phyloP scores from a whole-genome alignment of 2,329 filamentous ascomycete species.

The Penicillium glabrum region DNA sequence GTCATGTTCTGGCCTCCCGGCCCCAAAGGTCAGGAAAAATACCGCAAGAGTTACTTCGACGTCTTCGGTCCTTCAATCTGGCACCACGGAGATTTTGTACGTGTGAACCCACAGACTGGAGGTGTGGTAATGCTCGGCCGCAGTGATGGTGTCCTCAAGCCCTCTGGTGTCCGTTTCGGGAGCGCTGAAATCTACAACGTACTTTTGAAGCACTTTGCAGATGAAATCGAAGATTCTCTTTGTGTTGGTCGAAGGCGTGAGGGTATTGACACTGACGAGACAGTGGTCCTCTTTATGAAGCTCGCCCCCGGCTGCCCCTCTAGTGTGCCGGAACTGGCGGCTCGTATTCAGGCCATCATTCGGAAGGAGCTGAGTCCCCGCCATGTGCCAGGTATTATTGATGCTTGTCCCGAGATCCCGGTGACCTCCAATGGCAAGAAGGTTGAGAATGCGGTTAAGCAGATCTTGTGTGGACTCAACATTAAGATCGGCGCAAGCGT shows the following conservation, averaged over 20 bases:
- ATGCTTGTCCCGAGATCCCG: constrained; percentile 82
- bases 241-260: constrained; percentile 77
- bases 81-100: constrained; percentile 94
- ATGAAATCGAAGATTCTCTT: constrained; percentile 78
- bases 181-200: constrained; percentile 96
- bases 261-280: constrained; percentile 73
- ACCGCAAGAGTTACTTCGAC: constrained; percentile 83
- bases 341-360: constrained; percentile 66
- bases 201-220: constrained; percentile 77
- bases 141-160: constrained; percentile 91
- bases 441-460: constrained; percentile 95
- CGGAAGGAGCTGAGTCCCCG: constrained; percentile 78
- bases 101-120: constrained; percentile 67
- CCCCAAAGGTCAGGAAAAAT: constrained; percentile 68
- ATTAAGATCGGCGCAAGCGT: constrained; percentile 90
- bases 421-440: constrained; percentile 96
- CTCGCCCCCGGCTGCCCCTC: constrained; percentile 50
- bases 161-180: constrained; percentile 86
- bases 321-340: constrained; percentile 60
- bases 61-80: constrained; percentile 69
- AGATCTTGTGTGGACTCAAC: constrained; percentile 84
- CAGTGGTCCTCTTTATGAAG: constrained; percentile 84
- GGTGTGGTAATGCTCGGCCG: constrained; percentile 88
- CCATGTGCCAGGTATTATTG: constrained; percentile 82
- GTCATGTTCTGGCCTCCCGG: constrained; percentile 78